These are phyloP conservation scores for Penicillium sp. DNA, from an alignment of 2,329 filamentous ascomycete species.

Conservation along the genomic window DNA sequence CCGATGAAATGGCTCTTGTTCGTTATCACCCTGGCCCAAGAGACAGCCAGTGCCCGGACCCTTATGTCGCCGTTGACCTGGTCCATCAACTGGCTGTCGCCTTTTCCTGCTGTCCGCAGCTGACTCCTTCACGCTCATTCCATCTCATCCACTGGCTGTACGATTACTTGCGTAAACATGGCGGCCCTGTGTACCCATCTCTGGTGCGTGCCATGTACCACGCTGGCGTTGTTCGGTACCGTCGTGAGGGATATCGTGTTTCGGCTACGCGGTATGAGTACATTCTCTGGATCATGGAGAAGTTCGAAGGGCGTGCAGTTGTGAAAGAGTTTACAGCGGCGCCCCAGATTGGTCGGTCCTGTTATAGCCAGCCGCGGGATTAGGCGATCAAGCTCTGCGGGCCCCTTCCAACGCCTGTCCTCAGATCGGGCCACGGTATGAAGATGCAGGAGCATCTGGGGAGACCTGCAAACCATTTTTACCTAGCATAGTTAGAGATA, in stretches of 20 bases:
- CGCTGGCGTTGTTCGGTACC: constrained; percentile 46
- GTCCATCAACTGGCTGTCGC: constrained; percentile 45
- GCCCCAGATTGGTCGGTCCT: constrained; percentile 16
- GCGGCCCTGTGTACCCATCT: constrained; percentile 41
- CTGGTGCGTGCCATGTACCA: constrained; percentile 50
- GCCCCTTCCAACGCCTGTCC: not conserved
- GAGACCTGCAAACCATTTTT: not conserved
- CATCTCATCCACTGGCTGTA: constrained; percentile 48
- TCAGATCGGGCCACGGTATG: not conserved
- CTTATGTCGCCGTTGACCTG: constrained; percentile 39
- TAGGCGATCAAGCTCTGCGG: not conserved
- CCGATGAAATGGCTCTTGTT: constrained; percentile 25
- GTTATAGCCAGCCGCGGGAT: not conserved
- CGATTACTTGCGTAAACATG: constrained; percentile 40
- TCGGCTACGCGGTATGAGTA: constrained; percentile 38
- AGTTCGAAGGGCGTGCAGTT: constrained; percentile 43
- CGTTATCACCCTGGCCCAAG: constrained; percentile 23
- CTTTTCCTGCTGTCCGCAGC: constrained; percentile 37
- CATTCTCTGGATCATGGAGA: constrained; percentile 42
- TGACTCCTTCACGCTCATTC: constrained; percentile 42
- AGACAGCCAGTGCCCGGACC: constrained; percentile 26
- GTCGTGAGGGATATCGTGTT: constrained; percentile 36
- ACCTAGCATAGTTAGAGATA: constrained; percentile 12
- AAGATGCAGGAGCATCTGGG: not conserved
- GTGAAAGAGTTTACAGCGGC: constrained; percentile 29